These are phyloP conservation scores for Cladosporium colombiae DNA, from an alignment of 2,329 filamentous ascomycete genomes.

Conservation along the genomic window DNA sequence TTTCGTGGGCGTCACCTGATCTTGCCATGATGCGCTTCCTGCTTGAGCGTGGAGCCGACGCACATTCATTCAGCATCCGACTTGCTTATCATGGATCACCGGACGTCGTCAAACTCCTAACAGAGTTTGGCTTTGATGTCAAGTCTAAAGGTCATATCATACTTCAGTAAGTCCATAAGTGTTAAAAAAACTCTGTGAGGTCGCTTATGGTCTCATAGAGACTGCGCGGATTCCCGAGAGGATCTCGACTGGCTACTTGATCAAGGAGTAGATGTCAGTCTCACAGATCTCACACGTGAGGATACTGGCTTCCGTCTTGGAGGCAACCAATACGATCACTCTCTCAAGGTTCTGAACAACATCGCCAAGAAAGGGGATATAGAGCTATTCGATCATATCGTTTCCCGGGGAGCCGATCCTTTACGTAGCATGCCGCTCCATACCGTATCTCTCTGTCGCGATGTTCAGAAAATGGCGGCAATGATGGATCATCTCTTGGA, in stretches of 20 bases:
- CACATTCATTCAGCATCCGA: not conserved
- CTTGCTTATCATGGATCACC: not conserved
- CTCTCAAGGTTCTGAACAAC: conserved; percentile 19
- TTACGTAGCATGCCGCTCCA: not conserved
- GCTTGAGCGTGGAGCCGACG: not conserved
- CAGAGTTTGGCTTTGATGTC: not conserved
- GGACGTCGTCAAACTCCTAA: not conserved
- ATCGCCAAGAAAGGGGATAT: conserved; percentile 22
- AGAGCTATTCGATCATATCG: conserved; percentile 23
- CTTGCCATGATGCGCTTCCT: not conserved
- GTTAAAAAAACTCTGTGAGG: not conserved
- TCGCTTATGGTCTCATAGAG: not conserved
- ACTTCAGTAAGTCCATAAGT: not conserved
- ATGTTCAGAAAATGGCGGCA: not conserved
- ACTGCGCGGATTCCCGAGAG: not conserved
- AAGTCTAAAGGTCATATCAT: not conserved
- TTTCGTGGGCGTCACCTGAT: not conserved
- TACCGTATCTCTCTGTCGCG: not conserved
- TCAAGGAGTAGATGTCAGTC: not conserved
- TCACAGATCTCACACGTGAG: not conserved
- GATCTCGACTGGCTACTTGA: not conserved
- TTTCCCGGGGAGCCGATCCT: conserved; percentile 20
- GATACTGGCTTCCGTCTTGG: not conserved
- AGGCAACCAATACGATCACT: not conserved
- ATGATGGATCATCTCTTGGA: not conserved